phyloP scores from a whole-genome alignment of 192 early-diverging fungal genomes.

The Podila clonocystis region DNA sequence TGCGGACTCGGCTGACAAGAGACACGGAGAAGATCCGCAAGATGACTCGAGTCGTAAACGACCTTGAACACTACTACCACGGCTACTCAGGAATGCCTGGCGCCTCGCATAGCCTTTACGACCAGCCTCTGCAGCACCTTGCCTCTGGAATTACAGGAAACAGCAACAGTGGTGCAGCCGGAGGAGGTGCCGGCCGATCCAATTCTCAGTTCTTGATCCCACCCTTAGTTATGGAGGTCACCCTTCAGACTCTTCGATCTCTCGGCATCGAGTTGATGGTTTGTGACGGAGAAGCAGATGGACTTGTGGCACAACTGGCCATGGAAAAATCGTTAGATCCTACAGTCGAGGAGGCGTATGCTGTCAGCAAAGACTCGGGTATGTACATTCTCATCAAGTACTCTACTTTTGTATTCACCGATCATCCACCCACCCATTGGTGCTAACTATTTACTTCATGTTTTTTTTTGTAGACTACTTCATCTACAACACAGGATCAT shows the following conservation, averaged over 20 bases:
- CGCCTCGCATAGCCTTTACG: not conserved
- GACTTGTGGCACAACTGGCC: constrained; percentile 50
- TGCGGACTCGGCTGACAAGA: constrained; percentile 50
- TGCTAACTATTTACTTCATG: not conserved
- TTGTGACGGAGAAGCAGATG: constrained; percentile 60
- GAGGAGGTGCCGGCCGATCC: constrained; percentile 23
- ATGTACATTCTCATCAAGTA: not conserved
- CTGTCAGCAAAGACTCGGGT: constrained; percentile 60
- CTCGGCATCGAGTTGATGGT: constrained; percentile 46
- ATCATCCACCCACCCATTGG: not conserved
- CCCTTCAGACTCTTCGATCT: constrained; percentile 49
- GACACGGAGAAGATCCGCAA: constrained; percentile 56
- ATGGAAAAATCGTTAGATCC: constrained; percentile 37
- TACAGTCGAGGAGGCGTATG: constrained; percentile 46
- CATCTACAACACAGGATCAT: constrained; percentile 50
- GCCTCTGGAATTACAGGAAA: not conserved
- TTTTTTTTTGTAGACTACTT: constrained; percentile 46
- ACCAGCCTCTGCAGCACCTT: not conserved
- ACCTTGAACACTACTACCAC: constrained; percentile 34
- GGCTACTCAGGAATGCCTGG: not conserved
- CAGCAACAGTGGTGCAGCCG: not conserved
- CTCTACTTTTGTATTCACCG: not conserved
- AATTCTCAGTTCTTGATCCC: constrained; percentile 57
- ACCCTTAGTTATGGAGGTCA: constrained; percentile 56
- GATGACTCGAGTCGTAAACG: constrained; percentile 18